Conservation (phyloP, 139 green algal species). For the Limnomonas spitsbergensis region DNA sequence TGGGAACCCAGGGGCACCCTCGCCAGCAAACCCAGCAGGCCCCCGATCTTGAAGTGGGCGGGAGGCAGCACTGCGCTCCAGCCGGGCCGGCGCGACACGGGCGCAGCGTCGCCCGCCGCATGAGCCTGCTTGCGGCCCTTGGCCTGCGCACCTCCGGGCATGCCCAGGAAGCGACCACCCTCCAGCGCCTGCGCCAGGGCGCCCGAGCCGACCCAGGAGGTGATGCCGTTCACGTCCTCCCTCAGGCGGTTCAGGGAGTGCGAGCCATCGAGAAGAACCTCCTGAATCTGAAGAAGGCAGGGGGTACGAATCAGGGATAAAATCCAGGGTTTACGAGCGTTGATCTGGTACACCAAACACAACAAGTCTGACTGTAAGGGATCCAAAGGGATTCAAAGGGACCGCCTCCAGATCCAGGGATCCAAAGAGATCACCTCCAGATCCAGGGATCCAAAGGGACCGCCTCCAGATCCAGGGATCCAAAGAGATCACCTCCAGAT, state of each 20-base stretch:
- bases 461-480: too few relatives aligned
- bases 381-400: too few relatives aligned
- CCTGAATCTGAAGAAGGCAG: constrained; percentile 14
- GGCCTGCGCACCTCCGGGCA: too few relatives aligned
- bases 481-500: too few relatives aligned
- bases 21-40: constrained; percentile 3
- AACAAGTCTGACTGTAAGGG: too few relatives aligned
- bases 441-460: too few relatives aligned
- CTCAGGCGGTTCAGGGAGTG: constrained; percentile 34
- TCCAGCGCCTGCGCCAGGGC: not conserved
- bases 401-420: too few relatives aligned
- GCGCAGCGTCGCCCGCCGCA: not conserved
- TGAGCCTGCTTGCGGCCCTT: too few relatives aligned
- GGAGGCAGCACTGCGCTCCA: constrained; percentile 25
- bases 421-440: too few relatives aligned
- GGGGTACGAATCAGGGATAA: not conserved
- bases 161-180: too few relatives aligned
- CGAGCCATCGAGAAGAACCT: constrained; percentile 31
- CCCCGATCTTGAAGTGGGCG: constrained; percentile 30
- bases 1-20: not conserved
- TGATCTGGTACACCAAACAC: too few relatives aligned
- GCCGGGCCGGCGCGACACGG: not conserved
- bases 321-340: too few relatives aligned
- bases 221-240: constrained; percentile 33
- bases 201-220: constrained; percentile 27